A percentile compares a stretch with the other conserved stretches of the same genome.
Evolutionary conservation across 768 basidiomycete genomes (phyloP).

Genomic region (Paxillus rubicundulus): DNA sequence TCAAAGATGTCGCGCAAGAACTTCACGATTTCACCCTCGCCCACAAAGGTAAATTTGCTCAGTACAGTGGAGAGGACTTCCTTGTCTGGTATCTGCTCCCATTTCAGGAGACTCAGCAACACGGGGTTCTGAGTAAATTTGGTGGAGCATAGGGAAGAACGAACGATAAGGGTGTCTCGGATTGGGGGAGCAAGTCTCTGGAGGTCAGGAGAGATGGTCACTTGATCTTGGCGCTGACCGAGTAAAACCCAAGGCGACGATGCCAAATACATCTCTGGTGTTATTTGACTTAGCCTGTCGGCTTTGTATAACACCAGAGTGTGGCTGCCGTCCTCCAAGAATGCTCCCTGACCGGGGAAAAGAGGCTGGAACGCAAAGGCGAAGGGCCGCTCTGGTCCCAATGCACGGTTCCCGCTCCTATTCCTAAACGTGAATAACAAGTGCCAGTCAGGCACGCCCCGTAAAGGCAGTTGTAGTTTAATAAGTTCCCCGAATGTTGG

Average conservation of each 20-base stretch:
- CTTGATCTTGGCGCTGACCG: slow-evolving; percentile 59
- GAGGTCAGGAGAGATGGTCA: slow-evolving; percentile 57
- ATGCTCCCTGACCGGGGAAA: slow-evolving; percentile 70
- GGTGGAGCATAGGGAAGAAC: slow-evolving; percentile 90
- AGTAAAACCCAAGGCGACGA: slow-evolving; percentile 59
- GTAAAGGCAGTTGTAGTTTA: slow-evolving; percentile 74
- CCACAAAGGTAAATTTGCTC: slow-evolving; percentile 84
- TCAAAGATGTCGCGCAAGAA: slow-evolving; percentile 91
- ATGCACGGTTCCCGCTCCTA: slow-evolving; percentile 51
- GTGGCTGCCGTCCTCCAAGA: slow-evolving; percentile 89
- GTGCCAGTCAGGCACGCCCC: slow-evolving; percentile 76
- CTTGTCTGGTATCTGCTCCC: slow-evolving; percentile 68
- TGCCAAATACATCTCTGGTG: slow-evolving; percentile 68
- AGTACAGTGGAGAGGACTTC: slow-evolving; percentile 70
- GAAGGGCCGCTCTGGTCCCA: slow-evolving; percentile 69
- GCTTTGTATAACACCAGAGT: slow-evolving; percentile 80
- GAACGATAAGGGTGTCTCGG: slow-evolving; percentile 75
- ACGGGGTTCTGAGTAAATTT: slow-evolving; percentile 89
- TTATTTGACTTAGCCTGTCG: slow-evolving; percentile 62
- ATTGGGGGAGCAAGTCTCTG: slow-evolving; percentile 64
- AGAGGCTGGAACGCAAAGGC: slow-evolving; percentile 93
- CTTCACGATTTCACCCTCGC: slow-evolving; percentile 93
- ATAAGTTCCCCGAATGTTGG: slow-evolving; percentile 94
- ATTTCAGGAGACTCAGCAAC: slow-evolving; percentile 73
- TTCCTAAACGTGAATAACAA: slow-evolving; percentile 93